phyloP scores from a whole-genome alignment of 2,329 filamentous ascomycete genomes.

The Alternaria panax region DNA sequence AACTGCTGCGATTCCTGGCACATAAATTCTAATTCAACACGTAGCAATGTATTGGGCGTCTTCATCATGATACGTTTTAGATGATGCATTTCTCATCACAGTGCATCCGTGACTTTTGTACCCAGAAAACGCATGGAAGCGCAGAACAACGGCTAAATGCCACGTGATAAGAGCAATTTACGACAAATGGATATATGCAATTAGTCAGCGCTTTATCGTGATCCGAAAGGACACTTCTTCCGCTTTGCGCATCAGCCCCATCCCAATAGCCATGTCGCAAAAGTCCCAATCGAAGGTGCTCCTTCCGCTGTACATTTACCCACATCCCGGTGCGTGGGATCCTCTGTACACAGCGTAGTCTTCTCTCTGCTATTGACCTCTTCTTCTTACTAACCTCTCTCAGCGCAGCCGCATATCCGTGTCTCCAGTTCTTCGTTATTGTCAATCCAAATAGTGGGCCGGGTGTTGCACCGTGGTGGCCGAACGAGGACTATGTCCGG shows the following conservation, averaged over 20 bases:
- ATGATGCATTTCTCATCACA: not conserved
- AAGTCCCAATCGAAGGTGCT: conserved; percentile 46
- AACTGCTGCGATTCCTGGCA: not conserved
- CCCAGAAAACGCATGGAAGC: not conserved
- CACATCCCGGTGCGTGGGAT: conserved; percentile 56
- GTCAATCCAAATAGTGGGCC: conserved; percentile 60
- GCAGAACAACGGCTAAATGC: not conserved
- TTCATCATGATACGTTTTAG: no score
- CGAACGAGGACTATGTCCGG: conserved; percentile 56
- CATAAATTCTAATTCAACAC: not conserved
- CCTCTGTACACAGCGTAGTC: conserved; percentile 56
- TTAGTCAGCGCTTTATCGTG: conserved; percentile 9
- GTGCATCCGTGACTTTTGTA: not conserved
- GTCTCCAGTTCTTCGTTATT: conserved; percentile 59
- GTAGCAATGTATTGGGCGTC: no score
- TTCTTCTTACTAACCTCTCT: not conserved
- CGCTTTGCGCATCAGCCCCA: not conserved
- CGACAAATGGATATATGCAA: not conserved
- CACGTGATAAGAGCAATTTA: not conserved
- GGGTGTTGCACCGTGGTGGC: conserved; percentile 54
- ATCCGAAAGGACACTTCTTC: not conserved
- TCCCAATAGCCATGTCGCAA: not conserved
- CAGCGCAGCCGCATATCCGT: conserved; percentile 40
- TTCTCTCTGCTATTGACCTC: not conserved
- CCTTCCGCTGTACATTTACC: conserved; percentile 61